Base-by-base conservation (phyloP, 1,284 basidiomycete species). In the Boletus sp. region DNA sequence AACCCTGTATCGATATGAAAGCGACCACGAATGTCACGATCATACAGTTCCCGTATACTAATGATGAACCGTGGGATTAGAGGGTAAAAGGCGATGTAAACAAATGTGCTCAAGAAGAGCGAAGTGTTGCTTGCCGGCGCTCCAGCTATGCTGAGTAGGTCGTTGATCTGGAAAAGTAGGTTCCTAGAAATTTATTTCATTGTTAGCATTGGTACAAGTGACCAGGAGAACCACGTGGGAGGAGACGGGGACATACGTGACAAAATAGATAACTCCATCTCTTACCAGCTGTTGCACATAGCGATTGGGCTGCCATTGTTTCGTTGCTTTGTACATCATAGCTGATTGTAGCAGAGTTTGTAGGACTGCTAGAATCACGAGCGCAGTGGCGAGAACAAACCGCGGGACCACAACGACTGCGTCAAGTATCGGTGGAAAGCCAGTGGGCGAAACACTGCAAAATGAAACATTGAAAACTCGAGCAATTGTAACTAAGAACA, bases 221-320 rank as follows among this genome's bases (percentile, higher is more conserved):
- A 19, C 10, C 27, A 28, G 19, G 46, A 27, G 9, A 3, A 46
- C 25, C 23, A 16, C 14, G n/a, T 14, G n/a, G 17, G 47, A 23
- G 11, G 6, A 14, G n/a, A n/a, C n/a, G n/a, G n/a, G n/a, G 14
- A 61, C 59, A 2, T 49, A 61, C 59, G 2, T 16, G 25, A 49
- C 0, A 27, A 61, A 61, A 38, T 61, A 61, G 6, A 61, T 17
- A 16, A 61, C n/a, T 10, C 60, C 60, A 13, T 61, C 51, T n/a
- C 14, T 44, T 19, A 11, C 13, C 5, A 61, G 27, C 1, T 9
- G 13, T 16, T 37, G 16, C 51, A 61, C 31, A 33, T 54, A 61
- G 5, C 40, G 19, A 40, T 50, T 61, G 10, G 6, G 16, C 8
- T 49, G 25, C 58, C 58, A 61, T 2, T 27, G 23, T 3, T 23